Evolutionary conservation across 768 basidiomycete species (phyloP).

Genomic region (Mycena polygramma): DNA sequence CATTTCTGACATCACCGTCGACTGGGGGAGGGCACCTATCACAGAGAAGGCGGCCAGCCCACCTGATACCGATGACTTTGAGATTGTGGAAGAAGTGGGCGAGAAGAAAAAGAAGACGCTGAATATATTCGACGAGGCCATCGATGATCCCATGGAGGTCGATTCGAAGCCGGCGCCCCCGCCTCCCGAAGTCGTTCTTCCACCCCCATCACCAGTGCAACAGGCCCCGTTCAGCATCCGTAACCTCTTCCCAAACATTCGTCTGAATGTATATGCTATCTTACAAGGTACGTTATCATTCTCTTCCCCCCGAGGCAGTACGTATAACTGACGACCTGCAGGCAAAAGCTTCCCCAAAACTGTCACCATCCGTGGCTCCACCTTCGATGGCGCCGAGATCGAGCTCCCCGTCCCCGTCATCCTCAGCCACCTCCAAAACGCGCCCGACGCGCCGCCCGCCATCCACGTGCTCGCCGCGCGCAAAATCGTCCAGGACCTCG

Average conservation of each 20-base stretch:
- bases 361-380: slow-evolving; percentile 29
- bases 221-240: slow-evolving; percentile 31
- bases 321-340: background rate
- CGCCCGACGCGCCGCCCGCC: slow-evolving; percentile 24
- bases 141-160: slow-evolving; percentile 3
- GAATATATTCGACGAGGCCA: slow-evolving; percentile 31
- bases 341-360: slow-evolving; percentile 29
- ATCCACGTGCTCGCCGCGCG: slow-evolving; percentile 37
- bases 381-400: slow-evolving; percentile 35
- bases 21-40: slow-evolving; percentile 48
- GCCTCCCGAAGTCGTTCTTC: slow-evolving; percentile 12
- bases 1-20: slow-evolving; percentile 52
- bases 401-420: slow-evolving; percentile 30
- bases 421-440: slow-evolving; percentile 30
- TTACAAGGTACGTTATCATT: slow-evolving; percentile 28
- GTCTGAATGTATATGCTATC: slow-evolving; percentile 31
- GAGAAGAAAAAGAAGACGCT: slow-evolving; percentile 15
- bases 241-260: slow-evolving; percentile 30
- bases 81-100: slow-evolving; percentile 25
- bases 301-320: background rate
- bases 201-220: slow-evolving; percentile 24
- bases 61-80: slow-evolving; percentile 29
- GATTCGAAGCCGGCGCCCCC: slow-evolving; percentile 22
- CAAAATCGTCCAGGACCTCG: slow-evolving; percentile 38
- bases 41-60: background rate